Base-by-base conservation (phyloP, 2,329 filamentous ascomycete species). In the Verticillium longisporum region DNA sequence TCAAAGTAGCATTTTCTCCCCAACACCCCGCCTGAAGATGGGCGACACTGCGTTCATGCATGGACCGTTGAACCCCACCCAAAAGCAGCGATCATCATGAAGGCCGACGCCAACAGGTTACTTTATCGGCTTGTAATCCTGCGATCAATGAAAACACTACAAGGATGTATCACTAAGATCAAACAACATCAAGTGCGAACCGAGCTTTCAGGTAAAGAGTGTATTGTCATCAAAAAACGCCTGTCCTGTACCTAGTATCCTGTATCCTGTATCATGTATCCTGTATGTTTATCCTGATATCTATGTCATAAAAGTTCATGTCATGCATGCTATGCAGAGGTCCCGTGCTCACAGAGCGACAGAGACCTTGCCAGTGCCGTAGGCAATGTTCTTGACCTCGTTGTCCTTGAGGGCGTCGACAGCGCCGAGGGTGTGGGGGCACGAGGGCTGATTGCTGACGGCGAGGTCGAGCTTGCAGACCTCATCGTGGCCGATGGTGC, bases 381-480 rank as follows among this genome's bases (percentile, higher is more conserved):
- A 85, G 66, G 73, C 68, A 62, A 85, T 78, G 71, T 85, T 82
- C 69, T 77, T 77, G 33, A 85, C 82, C 9, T 77, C 75, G 2
- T 71, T 63, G 14, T 67, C 69, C 1, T 71, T 75, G 61, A 79
- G 66, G 2, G 60, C 13, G 64, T 61, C 45, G 58, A 60, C 53
- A 59, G 66, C 10, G 53, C 80, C 81, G 31, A 84, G 74, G 26
- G 68, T 68, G 66, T 77, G 75, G 31, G 79, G 74, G 73, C 83
- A 85, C 32, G 65, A 69, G 9, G 82, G 74, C 74, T 85, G 82
- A 75, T 85, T 85, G 64, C 78, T 66, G 66, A 72, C 60, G 68
- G 73, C 73, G 67, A 82, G 70, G 69, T 83, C 74, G 36, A 83
- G 72, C 10, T 68, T 70, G 74, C 83, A 86, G 55, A 66, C 66